Percentiles rank a stretch among this genome's conserved stretches.
Evolutionary conservation across 176 grass and related monocot species (phyloP).

Genomic region (Oryza meridionalis): DNA sequence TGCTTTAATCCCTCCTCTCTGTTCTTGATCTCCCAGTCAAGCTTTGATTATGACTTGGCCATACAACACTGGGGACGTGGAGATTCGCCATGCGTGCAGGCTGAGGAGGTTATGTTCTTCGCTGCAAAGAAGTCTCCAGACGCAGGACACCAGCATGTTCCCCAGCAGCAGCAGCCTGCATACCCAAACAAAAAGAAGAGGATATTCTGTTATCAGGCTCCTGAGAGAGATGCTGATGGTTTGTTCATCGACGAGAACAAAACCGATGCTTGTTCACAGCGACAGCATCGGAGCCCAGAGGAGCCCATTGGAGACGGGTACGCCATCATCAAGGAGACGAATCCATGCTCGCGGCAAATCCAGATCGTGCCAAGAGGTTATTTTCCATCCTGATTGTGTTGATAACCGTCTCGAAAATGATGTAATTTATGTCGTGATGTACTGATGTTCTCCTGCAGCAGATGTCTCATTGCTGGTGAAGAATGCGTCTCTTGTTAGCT

Average conservation of each 20-base stretch:
- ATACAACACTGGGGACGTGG: slow-evolving; percentile 10
- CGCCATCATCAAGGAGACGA: neutral
- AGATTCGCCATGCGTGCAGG: neutral
- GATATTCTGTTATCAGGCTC: neutral
- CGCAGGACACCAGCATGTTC: neutral
- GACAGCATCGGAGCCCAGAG: neutral
- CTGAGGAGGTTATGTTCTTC: slow-evolving; percentile 32
- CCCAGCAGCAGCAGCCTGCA: neutral
- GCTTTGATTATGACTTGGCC: neutral
- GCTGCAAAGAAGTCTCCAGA: slow-evolving; percentile 11
- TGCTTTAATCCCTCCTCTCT: neutral
- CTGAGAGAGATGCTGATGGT: neutral
- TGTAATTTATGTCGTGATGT: neutral
- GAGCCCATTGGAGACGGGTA: too few relatives aligned
- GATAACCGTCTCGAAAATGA: neutral
- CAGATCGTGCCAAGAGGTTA: slow-evolving; percentile 39
- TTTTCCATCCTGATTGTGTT: neutral
- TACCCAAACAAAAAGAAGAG: neutral
- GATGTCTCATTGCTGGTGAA: slow-evolving; percentile 56
- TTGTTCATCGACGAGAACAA: neutral
- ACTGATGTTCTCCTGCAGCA: slow-evolving; percentile 6
- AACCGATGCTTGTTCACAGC: neutral
- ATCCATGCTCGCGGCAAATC: neutral
- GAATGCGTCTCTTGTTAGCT: slow-evolving; percentile 66
- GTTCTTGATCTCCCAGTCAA: neutral